Percentiles rank a stretch among this genome's conserved stretches.
Evolutionary conservation across 2,329 filamentous ascomycete species (phyloP).

Genomic region (Penicillium aurantiogriseum): DNA sequence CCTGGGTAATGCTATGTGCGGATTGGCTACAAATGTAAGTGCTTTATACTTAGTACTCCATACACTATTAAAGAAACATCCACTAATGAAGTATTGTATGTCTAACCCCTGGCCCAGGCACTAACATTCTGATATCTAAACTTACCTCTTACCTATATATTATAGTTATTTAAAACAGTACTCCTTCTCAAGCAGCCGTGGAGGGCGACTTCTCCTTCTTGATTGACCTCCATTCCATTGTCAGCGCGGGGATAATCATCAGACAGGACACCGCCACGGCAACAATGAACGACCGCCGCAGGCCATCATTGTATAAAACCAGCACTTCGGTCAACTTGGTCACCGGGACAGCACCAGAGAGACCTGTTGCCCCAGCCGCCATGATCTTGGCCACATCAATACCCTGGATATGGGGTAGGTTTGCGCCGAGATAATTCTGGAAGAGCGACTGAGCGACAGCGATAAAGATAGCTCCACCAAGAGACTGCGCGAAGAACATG

Average conservation of each 20-base stretch:
- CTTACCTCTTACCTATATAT: background rate
- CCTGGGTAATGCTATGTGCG: background rate
- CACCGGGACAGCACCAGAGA: conserved; percentile 9
- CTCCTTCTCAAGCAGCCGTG: background rate
- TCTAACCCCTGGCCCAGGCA: background rate
- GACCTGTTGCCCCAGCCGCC: conserved; percentile 14
- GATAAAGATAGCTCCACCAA: conserved; percentile 21
- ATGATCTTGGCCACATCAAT: conserved; percentile 13
- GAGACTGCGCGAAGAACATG: conserved; percentile 21
- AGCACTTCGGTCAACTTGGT: conserved; percentile 15
- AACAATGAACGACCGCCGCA: conserved; percentile 17
- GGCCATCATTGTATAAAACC: conserved; percentile 16
- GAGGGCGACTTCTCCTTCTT: conserved; percentile 8
- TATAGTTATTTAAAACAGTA: background rate
- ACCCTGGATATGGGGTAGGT: conserved; percentile 11
- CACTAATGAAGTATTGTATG: background rate
- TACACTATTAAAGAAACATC: too few relatives aligned
- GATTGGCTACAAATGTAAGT: background rate
- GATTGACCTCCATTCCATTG: conserved; percentile 17
- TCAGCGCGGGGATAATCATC: conserved; percentile 12
- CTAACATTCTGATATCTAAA: background rate
- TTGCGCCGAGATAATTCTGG: conserved; percentile 14
- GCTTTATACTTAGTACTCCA: background rate
- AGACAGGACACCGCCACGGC: conserved; percentile 13
- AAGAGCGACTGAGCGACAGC: conserved; percentile 21